Base-by-base conservation (phyloP, 2,329 filamentous ascomycete species). In the Sarocladiaceae sp. region DNA sequence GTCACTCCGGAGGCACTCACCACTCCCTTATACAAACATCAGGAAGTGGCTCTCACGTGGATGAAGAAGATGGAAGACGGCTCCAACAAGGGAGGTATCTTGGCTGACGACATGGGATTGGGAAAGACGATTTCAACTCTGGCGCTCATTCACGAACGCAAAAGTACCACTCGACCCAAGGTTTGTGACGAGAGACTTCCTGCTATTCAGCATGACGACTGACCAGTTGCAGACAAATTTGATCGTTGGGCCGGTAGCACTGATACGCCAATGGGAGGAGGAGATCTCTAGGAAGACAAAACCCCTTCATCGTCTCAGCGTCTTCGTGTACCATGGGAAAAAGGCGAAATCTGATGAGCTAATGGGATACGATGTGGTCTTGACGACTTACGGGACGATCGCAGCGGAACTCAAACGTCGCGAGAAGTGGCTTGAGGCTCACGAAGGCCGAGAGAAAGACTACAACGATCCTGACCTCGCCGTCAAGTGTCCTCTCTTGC, bases 21-120 rank as follows among this genome's bases (percentile, higher is more conserved):
- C 47, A 80, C 78, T 46, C 68, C 74, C 0, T 69, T 96, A 7
- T 88, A 93, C 66, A 79, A 83, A 35, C 89, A 95, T 55, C 90
- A 96, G 58, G 82, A 86, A 53, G 68, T 91, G 62, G 88, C 88
- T 6, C 68, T 95, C 23, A 78, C 82, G 11, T 95, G 89, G 90
- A 80, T 95, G 75, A 73, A 83, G 37, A 73, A 81, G n/a, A 88
- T 87, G 60, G 89, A 95, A 59, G 76, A 73, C 15, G 80, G 85
- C 7, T 72, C 82, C 44, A 88, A 85, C 55, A 88, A 84, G 54
- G 89, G 90, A n/a, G 90, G 89, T 31, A 90, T 95, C 45, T 72
- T 95, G 13, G 88, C 88, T 2, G 90, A 96, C 59, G 89, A 95
- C 56, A 96, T 95, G 90, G 89, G 89, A 3, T 65, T 95, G 9